Percentiles rank a stretch among this genome's conserved stretches.
These are phyloP conservation scores for Fragaria nilgerrensis DNA, from an alignment of 306 rosid genomes.

Conservation along the genomic window DNA sequence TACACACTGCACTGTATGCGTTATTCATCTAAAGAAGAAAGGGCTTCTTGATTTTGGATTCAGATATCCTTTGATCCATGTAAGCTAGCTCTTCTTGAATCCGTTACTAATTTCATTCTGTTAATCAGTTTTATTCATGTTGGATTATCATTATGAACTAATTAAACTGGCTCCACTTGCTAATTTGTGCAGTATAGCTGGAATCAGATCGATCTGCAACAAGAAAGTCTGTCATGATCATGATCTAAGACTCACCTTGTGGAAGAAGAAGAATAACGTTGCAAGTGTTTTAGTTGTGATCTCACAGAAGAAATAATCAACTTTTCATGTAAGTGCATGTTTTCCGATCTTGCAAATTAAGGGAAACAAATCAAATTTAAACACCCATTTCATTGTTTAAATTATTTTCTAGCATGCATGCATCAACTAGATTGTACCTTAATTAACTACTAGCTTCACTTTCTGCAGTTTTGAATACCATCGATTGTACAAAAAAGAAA, in stretches of 20 bases:
- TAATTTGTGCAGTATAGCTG: too few relatives aligned
- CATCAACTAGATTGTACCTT: background rate
- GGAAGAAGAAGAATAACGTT: too few relatives aligned
- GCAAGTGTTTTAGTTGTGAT: background rate
- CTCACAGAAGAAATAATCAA: background rate
- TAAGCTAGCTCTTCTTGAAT: background rate
- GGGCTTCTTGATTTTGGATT: background rate
- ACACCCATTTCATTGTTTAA: too few relatives aligned
- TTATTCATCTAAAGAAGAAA: background rate
- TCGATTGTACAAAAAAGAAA: background rate
- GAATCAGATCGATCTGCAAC: too few relatives aligned
- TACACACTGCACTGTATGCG: background rate
- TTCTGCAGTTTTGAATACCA: too few relatives aligned
- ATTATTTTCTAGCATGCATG: too few relatives aligned
- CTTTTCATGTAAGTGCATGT: background rate
- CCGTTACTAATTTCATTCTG: background rate
- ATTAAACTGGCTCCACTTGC: background rate
- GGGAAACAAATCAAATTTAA: background rate
- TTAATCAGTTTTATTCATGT: too few relatives aligned
- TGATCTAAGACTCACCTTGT: too few relatives aligned
- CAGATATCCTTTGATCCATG: background rate
- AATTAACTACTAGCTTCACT: too few relatives aligned
- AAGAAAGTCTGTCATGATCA: too few relatives aligned
- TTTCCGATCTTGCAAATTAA: background rate
- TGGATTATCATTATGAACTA: background rate